A percentile compares a stretch with the other conserved stretches of the same genome.
These are phyloP conservation scores for Apophysomyces sp. DNA, from an alignment of 371 early-diverging fungal genomes.

Conservation along the genomic window DNA sequence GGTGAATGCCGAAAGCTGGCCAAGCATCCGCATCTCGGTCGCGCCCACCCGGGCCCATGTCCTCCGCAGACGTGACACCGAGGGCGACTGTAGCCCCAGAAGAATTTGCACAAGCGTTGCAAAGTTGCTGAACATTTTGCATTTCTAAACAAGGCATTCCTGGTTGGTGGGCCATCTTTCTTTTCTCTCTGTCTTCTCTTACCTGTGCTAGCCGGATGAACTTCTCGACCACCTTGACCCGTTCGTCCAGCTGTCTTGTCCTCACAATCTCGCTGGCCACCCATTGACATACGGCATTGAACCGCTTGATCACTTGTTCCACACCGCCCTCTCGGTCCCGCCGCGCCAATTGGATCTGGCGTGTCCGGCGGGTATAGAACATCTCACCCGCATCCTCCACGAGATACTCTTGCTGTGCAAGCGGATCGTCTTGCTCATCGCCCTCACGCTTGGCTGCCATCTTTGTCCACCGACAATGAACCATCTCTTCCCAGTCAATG, in stretches of 20 bases:
- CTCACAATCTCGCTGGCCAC: slow-evolving; percentile 67
- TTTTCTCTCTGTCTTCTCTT: slow-evolving; percentile 16
- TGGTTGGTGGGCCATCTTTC: too few relatives aligned
- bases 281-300: slow-evolving; percentile 72
- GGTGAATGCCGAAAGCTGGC: slow-evolving; percentile 55
- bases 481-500: slow-evolving; percentile 66
- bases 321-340: slow-evolving; percentile 34
- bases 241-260: slow-evolving; percentile 46
- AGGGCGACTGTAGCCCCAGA: slow-evolving; percentile 62
- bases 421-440: not conserved
- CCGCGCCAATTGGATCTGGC: slow-evolving; percentile 6
- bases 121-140: slow-evolving; percentile 63
- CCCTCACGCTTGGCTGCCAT: slow-evolving; percentile 22
- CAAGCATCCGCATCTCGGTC: slow-evolving; percentile 50
- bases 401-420: not conserved
- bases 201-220: slow-evolving; percentile 73
- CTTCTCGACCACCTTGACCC: slow-evolving; percentile 66
- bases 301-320: slow-evolving; percentile 61
- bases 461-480: slow-evolving; percentile 61
- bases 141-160: slow-evolving; percentile 58
- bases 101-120: slow-evolving; percentile 64
- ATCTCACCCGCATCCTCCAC: slow-evolving; percentile 1
- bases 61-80: slow-evolving; percentile 55
- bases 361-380: slow-evolving; percentile 19
- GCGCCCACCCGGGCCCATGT: slow-evolving; percentile 63